These are phyloP conservation scores for Epichloe typhina DNA, from an alignment of 2,329 filamentous ascomycete genomes.

Conservation along the genomic window DNA sequence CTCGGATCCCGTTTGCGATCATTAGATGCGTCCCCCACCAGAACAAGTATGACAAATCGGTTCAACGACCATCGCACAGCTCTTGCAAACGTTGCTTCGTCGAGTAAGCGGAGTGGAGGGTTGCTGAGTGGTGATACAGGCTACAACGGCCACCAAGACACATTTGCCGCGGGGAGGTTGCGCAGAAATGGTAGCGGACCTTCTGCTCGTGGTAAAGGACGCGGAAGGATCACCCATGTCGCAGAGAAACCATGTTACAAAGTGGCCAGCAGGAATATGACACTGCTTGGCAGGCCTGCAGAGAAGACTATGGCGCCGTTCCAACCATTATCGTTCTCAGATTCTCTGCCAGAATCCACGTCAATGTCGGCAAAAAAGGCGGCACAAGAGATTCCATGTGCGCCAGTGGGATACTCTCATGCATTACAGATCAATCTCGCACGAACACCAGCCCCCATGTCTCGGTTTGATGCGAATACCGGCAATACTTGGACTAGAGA, in stretches of 20 bases:
- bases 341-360: neutral
- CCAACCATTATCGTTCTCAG: neutral
- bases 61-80: neutral
- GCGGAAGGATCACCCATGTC: neutral
- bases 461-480: neutral
- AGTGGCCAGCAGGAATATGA: neutral
- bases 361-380: neutral
- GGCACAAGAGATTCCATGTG: neutral
- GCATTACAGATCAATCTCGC: slow-evolving; percentile 2
- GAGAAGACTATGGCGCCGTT: neutral
- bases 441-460: slow-evolving; percentile 1
- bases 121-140: neutral
- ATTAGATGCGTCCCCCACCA: neutral
- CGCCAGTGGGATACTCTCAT: neutral
- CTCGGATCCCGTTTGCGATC: neutral
- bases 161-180: neutral
- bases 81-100: neutral
- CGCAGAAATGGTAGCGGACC: neutral
- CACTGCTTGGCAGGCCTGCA: neutral
- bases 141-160: neutral
- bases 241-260: neutral
- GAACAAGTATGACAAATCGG: neutral
- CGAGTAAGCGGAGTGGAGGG: neutral
- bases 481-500: too few species aligned
- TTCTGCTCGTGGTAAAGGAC: neutral